Evolutionary conservation across 768 basidiomycete species (phyloP), one percentile per base, ranked within the genome.

Genomic region (Lentinus brumalis): DNA sequence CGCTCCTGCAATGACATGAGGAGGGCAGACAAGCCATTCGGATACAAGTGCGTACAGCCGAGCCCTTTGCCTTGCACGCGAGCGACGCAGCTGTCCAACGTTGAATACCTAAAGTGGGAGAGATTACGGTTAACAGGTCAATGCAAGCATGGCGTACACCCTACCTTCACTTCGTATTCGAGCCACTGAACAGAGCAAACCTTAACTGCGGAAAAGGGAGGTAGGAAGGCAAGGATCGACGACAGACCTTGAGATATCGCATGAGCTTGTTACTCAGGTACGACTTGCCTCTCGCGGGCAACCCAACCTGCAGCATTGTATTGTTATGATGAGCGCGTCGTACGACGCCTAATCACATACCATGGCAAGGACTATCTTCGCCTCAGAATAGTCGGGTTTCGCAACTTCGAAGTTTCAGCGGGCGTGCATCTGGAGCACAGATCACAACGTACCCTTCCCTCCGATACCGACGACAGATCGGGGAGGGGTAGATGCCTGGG

Each of bases 311-410:
- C 40, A 35, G 40, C 18, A 57, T 41, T 32, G 46, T 53, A 12
- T 39, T 11, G 26, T 38, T 51, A 61, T 50, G 30, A 35, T 38
- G 46, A 26, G 21, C 21, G 21, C 21, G 21, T 26, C 21, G 21
- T 26, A 26, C 21, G 21, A 26, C 21, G 21, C 21, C 21, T 26
- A 26, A 26, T 26, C 21, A 26, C 76, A 51, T 54, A 94, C 96
- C 93, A 98, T 98, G 3, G 96, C 96, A 11, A 98, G 84, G 7
- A 99, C 94, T 65, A 99, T 97, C 83, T 98, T 99, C 40, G 94
- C 93, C 71, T 98, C 96, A 3, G 95, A 97, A 69, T 98, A 98
- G 70, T 99, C 97, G 5, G 97, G 97, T 74, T 96, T 98, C 56
- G 92, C 90, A 50, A 96, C 93, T 95, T 65, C 47, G 49, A 41